phyloP scores from a whole-genome alignment of 495 filamentous ascomycete genomes.

The Aspergillus ostianus region DNA sequence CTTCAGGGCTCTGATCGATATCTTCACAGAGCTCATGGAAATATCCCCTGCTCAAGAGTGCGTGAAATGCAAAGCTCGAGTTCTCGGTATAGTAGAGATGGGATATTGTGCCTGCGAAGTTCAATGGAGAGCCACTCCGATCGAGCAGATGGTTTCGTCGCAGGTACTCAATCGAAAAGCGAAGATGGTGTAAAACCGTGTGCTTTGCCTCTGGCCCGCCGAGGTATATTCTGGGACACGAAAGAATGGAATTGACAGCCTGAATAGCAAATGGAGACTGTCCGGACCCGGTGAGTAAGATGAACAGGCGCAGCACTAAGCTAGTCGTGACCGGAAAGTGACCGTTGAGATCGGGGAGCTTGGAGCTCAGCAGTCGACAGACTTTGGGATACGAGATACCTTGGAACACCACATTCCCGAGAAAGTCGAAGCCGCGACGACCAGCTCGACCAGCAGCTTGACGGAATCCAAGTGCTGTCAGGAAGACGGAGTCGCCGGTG shows the following conservation, averaged over 20 bases:
- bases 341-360: slow-evolving; percentile 68
- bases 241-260: slow-evolving; percentile 64
- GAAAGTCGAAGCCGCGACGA: slow-evolving; percentile 74
- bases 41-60: slow-evolving; percentile 64
- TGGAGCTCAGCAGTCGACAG: slow-evolving; percentile 64
- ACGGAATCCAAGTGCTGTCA: slow-evolving; percentile 72
- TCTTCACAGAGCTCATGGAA: slow-evolving; percentile 61
- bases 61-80: slow-evolving; percentile 70
- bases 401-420: slow-evolving; percentile 80
- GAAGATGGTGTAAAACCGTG: slow-evolving; percentile 68
- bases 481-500: slow-evolving; percentile 64
- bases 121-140: slow-evolving; percentile 57
- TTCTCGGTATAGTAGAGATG: slow-evolving; percentile 76
- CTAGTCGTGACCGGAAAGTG: slow-evolving; percentile 78
- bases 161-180: slow-evolving; percentile 80
- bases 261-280: slow-evolving; percentile 56
- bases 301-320: slow-evolving; percentile 66
- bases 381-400: slow-evolving; percentile 53
- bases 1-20: slow-evolving; percentile 34
- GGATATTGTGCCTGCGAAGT: slow-evolving; percentile 63
- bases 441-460: slow-evolving; percentile 76
- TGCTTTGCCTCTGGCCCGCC: slow-evolving; percentile 60
- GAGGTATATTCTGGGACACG: slow-evolving; percentile 65
- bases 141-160: slow-evolving; percentile 64
- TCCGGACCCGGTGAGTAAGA: slow-evolving; percentile 62